Conservation (phyloP, 139 green algal species). For the Chlamydomonas applanata region DNA sequence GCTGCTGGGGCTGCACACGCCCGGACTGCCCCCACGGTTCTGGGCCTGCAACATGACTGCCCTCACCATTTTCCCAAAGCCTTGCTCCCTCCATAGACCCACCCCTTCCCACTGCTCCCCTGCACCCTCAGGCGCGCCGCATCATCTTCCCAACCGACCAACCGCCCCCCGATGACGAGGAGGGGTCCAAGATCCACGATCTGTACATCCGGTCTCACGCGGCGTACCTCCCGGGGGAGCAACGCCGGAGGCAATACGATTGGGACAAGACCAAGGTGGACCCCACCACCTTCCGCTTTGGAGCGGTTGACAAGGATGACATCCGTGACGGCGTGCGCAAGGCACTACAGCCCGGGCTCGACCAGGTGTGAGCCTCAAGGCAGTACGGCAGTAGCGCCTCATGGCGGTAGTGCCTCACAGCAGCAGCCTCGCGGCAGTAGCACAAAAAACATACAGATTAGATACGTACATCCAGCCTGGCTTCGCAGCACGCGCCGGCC, state of each 20-base stretch:
- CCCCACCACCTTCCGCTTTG: slow-evolving; percentile 47
- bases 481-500: no score
- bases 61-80: background rate
- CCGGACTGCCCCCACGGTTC: background rate
- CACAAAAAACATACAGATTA: no score
- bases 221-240: slow-evolving; percentile 50
- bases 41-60: slow-evolving; percentile 39
- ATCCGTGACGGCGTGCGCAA: slow-evolving; percentile 51
- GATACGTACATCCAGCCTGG: no score
- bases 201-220: slow-evolving; percentile 62
- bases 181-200: background rate
- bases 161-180: slow-evolving; percentile 21
- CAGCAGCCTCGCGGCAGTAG: no score
- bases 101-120: no score
- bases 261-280: slow-evolving; percentile 53
- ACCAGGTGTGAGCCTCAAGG: slow-evolving; percentile 11
- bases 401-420: no score
- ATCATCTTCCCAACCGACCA: slow-evolving; percentile 47
- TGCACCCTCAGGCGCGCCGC: slow-evolving; percentile 13
- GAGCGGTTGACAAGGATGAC: slow-evolving; percentile 37
- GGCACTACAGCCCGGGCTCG: slow-evolving; percentile 46
- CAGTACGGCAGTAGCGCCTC: no score
- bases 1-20: background rate
- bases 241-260: slow-evolving; percentile 54
- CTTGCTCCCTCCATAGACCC: no score